These are phyloP conservation scores for Glycyrrhiza uralensis DNA, from an alignment of 306 rosid species.

Conservation along the genomic window DNA sequence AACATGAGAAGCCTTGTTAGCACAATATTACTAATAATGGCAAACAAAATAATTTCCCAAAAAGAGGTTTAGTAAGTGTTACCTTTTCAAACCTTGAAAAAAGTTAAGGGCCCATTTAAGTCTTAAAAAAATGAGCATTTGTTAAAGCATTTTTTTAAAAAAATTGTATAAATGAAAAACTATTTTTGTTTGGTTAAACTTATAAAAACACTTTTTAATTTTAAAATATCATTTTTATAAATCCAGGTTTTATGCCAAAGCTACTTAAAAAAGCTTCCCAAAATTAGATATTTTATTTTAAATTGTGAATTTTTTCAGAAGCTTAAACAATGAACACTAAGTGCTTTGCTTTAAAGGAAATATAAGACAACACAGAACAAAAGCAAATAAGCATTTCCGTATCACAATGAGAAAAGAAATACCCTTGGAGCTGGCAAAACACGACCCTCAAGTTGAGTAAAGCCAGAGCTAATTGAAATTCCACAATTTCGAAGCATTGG, in stretches of 20 bases:
- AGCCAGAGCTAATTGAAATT: slow-evolving; percentile 40
- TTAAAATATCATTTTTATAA: no score
- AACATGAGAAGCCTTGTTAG: background rate
- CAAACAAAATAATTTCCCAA: background rate
- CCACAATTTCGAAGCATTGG: slow-evolving; percentile 77
- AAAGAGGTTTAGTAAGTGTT: background rate
- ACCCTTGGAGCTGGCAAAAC: slow-evolving; percentile 89
- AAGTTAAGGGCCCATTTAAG: no score
- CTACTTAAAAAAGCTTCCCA: background rate
- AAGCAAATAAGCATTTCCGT: background rate
- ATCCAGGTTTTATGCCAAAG: background rate
- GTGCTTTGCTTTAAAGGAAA: background rate
- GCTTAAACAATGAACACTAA: no score
- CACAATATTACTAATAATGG: background rate
- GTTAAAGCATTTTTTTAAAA: no score
- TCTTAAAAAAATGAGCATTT: no score
- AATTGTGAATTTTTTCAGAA: no score
- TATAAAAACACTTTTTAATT: no score
- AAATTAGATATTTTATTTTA: background rate
- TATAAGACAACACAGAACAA: background rate
- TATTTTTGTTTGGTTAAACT: background rate
- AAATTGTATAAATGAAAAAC: no score
- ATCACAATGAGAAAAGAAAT: background rate
- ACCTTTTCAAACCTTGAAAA: background rate
- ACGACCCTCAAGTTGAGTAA: slow-evolving; percentile 84